Base-by-base conservation (phyloP, 1,284 basidiomycete genomes). In the Mycena citricolor region DNA sequence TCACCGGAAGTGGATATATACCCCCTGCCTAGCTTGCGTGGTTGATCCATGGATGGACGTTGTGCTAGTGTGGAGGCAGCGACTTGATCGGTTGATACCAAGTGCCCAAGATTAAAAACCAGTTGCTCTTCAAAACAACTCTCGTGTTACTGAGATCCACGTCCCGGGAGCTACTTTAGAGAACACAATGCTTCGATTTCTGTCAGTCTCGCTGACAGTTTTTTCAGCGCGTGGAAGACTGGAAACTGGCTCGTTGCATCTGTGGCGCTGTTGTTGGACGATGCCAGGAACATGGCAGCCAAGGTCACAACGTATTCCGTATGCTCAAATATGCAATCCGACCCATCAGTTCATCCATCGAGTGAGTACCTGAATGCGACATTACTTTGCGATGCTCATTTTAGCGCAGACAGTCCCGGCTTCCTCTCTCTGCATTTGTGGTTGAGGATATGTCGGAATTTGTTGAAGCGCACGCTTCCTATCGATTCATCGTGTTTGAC, bases 361-460 rank as follows among this genome's bases (percentile, higher is more conserved):
- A 83, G 87, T 89, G 58, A 34, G 79, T 73, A 5, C 21, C n/a
- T n/a, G n/a, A n/a, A n/a, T n/a, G n/a, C n/a, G n/a, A n/a, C n/a
- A n/a, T n/a, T n/a, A n/a, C n/a, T n/a, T 35, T 43, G 25, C 19
- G 12, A 38, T 42, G 33, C 19, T 42, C 8, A 49, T 36, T 8
- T n/a, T 20, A 28, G 29, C 22, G 5, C 49, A 90, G 87, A 45
- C 73, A 74, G 0, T 59, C 72, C 2, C 77, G 74, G 52, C 76
- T 88, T 32, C 89, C 90, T 0, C 69, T 93, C 17, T 88, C 88
- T 2, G 86, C 87, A 11, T 93, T 89, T 64, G 79, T 93, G 19
- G 77, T 91, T 10, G 81, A 88, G 51, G 90, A 94, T 58, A 89
- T 94, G 87, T 76, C 77, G 32, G 92, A 94, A 60, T 82, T 88